phyloP scores from a whole-genome alignment of 768 basidiomycete species.

The Suillus subluteus region DNA sequence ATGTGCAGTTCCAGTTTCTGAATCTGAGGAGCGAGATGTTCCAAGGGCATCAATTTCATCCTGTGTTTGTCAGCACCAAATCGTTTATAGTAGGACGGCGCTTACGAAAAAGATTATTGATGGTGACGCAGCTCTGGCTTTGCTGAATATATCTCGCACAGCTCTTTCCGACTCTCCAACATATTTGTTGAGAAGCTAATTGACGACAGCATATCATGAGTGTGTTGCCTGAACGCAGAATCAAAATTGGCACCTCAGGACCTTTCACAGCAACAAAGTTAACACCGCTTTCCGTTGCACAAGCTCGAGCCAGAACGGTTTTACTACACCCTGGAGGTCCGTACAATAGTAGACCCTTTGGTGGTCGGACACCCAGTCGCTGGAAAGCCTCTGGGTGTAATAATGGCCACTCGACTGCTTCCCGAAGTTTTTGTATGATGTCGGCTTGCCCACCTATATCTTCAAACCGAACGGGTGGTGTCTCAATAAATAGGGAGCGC shows the following conservation, averaged over 20 bases:
- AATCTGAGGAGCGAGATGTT: slow-evolving; percentile 63
- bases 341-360: slow-evolving; percentile 89
- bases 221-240: neutral
- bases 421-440: slow-evolving; percentile 84
- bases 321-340: slow-evolving; percentile 99
- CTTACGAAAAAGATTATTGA: slow-evolving; percentile 96
- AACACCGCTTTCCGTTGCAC: slow-evolving; percentile 91
- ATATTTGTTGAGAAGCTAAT: slow-evolving; percentile 92
- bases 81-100: neutral
- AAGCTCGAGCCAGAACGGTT: slow-evolving; percentile 89
- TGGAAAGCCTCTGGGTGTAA: slow-evolving; percentile 84
- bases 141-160: slow-evolving; percentile 93
- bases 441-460: slow-evolving; percentile 88
- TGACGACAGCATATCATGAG: slow-evolving; percentile 9
- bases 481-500: slow-evolving; percentile 90
- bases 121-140: slow-evolving; percentile 91
- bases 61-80: slow-evolving; percentile 43
- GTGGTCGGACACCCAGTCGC: slow-evolving; percentile 85
- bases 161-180: slow-evolving; percentile 97
- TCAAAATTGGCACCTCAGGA: slow-evolving; percentile 72
- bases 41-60: slow-evolving; percentile 98
- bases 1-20: slow-evolving; percentile 58
- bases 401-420: slow-evolving; percentile 96
- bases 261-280: slow-evolving; percentile 98
- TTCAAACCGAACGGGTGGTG: slow-evolving; percentile 77